Evolutionary conservation across 2,329 filamentous ascomycete species (phyloP), one percentile per base, ranked within the genome.

Genomic region (Parastagonospora nodorum): DNA sequence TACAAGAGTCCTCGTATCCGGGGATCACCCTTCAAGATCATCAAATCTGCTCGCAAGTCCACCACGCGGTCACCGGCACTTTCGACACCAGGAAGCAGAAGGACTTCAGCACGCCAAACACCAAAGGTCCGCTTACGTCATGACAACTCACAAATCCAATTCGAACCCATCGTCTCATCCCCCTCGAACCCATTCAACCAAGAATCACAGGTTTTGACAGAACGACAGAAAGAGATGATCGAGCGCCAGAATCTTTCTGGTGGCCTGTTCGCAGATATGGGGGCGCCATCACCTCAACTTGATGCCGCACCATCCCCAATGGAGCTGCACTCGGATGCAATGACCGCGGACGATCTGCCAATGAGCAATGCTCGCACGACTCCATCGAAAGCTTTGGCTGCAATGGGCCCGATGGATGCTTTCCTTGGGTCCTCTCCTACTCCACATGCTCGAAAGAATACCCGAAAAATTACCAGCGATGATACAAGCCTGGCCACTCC

Each of bases 131-230:
- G 82, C 51, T 77, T 87, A 27, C 84, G 88, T 30, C 91, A 96
- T 61, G 84, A 96, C 55, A 83, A 95, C 71, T 95, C 90, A 0
- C 91, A 95, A 64, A 82, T 95, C 24, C 82, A 89, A 37, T 94
- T 94, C 64, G 84, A 87, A 2, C 76, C 84, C 0, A 87, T 93
- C 40, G 81, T 83, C 28, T 84, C 85, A 10, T 84, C 86, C 0
- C 75, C 81, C 2, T 74, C 79, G 4, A 72, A 75, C 11, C 74
- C 71, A 0, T 68, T 70, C 15, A 60, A 67, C 3, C 66, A 80
- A 2, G 86, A 90, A 48, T 90, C 88, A 0, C 90, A 94, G 61
- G 74, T 86, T 14, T 76, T 96, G 42, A 96, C 91, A 0, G 89
- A 92, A 31, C 83, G 85, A 37, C 91, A 96, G 69, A 87, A 82